Conservation (phyloP, 129 eudicot species). For the Lactuca saligna region DNA sequence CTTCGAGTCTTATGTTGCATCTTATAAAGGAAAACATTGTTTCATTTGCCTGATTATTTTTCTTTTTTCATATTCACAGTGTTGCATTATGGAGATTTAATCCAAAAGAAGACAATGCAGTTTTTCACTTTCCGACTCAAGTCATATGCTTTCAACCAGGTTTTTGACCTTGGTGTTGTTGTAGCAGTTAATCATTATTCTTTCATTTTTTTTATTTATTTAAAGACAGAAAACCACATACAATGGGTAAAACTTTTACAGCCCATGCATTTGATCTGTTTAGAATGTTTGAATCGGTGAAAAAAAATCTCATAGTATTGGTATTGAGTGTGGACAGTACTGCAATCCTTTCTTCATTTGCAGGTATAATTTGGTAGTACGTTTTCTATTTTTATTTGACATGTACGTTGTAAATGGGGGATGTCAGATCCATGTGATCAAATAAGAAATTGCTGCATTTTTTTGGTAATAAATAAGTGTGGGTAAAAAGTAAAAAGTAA, state of each 20-base stretch:
- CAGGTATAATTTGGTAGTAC: not conserved
- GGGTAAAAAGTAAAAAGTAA: too few species aligned
- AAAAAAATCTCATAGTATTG: slow-evolving; percentile 10
- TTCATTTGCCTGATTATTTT: not conserved
- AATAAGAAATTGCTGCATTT: not conserved
- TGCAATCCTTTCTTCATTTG: not conserved
- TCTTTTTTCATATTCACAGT: slow-evolving; percentile 20
- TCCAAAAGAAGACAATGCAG: slow-evolving; percentile 17
- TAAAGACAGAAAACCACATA: slow-evolving; percentile 1
- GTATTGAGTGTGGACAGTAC: not conserved
- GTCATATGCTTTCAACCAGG: slow-evolving; percentile 12
- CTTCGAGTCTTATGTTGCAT: not conserved
- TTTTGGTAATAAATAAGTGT: too few species aligned
- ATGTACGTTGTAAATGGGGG: not conserved
- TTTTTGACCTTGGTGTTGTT: slow-evolving; percentile 19
- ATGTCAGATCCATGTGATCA: not conserved
- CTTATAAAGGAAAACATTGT: not conserved
- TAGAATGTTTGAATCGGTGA: not conserved
- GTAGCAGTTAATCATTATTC: not conserved
- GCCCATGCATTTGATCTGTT: not conserved
- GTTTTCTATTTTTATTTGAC: slow-evolving; percentile 1
- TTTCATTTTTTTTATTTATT: slow-evolving; percentile 11
- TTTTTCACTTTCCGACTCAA: slow-evolving; percentile 15
- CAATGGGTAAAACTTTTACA: slow-evolving; percentile 11
- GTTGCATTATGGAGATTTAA: slow-evolving; percentile 16